Base-by-base conservation (phyloP, 768 basidiomycete species). In the Mycena olivaceomarginata region DNA sequence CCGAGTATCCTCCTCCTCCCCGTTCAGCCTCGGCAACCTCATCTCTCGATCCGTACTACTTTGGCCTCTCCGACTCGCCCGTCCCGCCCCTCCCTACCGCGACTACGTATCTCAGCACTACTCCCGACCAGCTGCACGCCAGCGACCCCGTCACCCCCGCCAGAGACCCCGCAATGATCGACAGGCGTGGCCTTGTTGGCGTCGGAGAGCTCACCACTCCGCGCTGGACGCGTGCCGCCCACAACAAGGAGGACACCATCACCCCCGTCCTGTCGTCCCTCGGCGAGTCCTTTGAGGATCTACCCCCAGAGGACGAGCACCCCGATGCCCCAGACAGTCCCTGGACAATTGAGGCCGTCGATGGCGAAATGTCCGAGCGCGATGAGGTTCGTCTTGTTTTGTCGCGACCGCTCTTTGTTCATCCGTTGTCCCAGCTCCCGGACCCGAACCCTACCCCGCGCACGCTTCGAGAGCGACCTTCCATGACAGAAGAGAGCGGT, bases 191-290 rank as follows among this genome's bases (percentile, higher is more conserved):
- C 48, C 92, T 99, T 53, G 93, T 99, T 69, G 98, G 98, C 37
- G 95, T 99, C 7, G 98, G 98, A 48, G 98, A 99, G 86, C 92
- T 99, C 43, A 89, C 97, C 22, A 99, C 98, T n/a, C 98, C 98
- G 64, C 92, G 97, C 76, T 99, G 97, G 98, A 91, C 91, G 75
- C 91, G 91, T 82, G 84, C 86, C 40, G 89, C 90, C 64, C 85
- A 87, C 46, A 84, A 85, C 79, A 89, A 84, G 68, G 80, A 83
- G 71, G 88, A 84, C 68, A 84, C 80, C 75, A 85, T 82, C 45
- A 80, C 76, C 74, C 84, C 83, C 57, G 81, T 79, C 46, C 70
- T 75, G 37, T 77, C 76, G 5, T 77, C 81, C n/a, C 84, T 86
- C 70, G 82, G 78, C 8, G 89, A 88, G 70, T 83, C 82, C 25